Evolutionary conservation across 768 basidiomycete genomes (phyloP).

Genomic region (Rickenella mellea): DNA sequence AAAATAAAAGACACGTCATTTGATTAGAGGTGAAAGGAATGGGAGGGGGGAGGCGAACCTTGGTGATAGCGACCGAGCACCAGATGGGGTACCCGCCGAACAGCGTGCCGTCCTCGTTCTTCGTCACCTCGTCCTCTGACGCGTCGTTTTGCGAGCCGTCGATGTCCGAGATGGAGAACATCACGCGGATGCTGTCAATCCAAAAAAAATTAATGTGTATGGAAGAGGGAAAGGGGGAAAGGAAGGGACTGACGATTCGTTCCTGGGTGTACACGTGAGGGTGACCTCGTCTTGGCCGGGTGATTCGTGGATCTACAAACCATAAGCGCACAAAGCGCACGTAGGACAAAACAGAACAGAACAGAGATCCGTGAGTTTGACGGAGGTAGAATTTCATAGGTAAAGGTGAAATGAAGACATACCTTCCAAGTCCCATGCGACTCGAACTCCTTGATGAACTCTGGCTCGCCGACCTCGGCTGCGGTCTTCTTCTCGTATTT

Average conservation of each 20-base stretch:
- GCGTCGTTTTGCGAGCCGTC: slow-evolving; percentile 34
- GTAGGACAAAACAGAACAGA: not conserved
- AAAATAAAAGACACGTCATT: not conserved
- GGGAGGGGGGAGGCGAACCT: slow-evolving; percentile 33
- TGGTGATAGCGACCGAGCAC: slow-evolving; percentile 74
- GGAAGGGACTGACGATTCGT: slow-evolving; percentile 61
- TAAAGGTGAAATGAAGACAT: slow-evolving; percentile 13
- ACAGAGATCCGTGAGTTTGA: not conserved
- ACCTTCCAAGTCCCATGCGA: slow-evolving; percentile 74
- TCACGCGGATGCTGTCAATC: slow-evolving; percentile 64
- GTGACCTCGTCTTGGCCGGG: slow-evolving; percentile 73
- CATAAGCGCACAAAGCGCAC: not conserved
- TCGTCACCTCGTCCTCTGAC: slow-evolving; percentile 20
- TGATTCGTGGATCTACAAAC: slow-evolving; percentile 54
- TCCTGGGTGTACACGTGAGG: slow-evolving; percentile 77
- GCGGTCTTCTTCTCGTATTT: slow-evolving; percentile 70
- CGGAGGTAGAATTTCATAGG: too few species aligned
- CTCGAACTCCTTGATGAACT: slow-evolving; percentile 72
- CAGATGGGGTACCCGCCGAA: slow-evolving; percentile 58
- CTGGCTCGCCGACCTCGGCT: slow-evolving; percentile 39
- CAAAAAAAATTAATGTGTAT: not conserved
- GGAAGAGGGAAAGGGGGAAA: not conserved
- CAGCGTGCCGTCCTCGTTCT: slow-evolving; percentile 29
- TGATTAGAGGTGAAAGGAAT: not conserved
- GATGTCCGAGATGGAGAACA: slow-evolving; percentile 91